Conservation (phyloP, 768 basidiomycete genomes). For the Crepidotus variabilis region DNA sequence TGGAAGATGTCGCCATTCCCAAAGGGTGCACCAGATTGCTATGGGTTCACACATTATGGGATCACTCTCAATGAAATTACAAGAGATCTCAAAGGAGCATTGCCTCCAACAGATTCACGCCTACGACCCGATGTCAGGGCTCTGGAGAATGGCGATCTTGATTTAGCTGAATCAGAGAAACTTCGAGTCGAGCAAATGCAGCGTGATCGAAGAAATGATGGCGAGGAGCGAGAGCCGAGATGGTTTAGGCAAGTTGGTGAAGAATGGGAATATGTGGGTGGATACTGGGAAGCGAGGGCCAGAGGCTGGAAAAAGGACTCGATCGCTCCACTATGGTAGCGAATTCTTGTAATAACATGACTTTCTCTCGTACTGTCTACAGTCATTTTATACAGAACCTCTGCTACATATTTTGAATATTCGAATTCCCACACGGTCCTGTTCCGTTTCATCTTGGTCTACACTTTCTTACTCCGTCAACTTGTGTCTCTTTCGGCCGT, state of each 20-base stretch:
- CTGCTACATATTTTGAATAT: background rate
- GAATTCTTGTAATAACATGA: background rate
- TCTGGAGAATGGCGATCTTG: slow-evolving; percentile 72
- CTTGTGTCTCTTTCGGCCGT: too few species aligned
- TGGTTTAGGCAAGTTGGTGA: slow-evolving; percentile 75
- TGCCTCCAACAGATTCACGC: slow-evolving; percentile 82
- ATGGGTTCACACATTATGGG: slow-evolving; percentile 79
- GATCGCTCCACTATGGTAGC: slow-evolving; percentile 58
- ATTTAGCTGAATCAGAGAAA: slow-evolving; percentile 72
- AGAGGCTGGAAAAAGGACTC: slow-evolving; percentile 55
- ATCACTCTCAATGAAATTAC: slow-evolving; percentile 83
- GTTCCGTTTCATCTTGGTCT: too few species aligned
- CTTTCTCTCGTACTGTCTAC: background rate
- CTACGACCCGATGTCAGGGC: slow-evolving; percentile 79
- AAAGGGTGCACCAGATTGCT: slow-evolving; percentile 64
- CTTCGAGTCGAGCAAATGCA: slow-evolving; percentile 70
- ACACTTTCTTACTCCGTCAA: too few species aligned
- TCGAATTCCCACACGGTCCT: too few species aligned
- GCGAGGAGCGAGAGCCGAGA: slow-evolving; percentile 55
- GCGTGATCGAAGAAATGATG: slow-evolving; percentile 61
- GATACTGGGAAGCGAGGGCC: slow-evolving; percentile 78
- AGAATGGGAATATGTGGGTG: slow-evolving; percentile 75
- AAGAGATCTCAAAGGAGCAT: slow-evolving; percentile 51
- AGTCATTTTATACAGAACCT: background rate
- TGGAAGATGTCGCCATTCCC: slow-evolving; percentile 79